Base-by-base conservation (phyloP, 495 filamentous ascomycete genomes). In the Glutinoglossum americanum region DNA sequence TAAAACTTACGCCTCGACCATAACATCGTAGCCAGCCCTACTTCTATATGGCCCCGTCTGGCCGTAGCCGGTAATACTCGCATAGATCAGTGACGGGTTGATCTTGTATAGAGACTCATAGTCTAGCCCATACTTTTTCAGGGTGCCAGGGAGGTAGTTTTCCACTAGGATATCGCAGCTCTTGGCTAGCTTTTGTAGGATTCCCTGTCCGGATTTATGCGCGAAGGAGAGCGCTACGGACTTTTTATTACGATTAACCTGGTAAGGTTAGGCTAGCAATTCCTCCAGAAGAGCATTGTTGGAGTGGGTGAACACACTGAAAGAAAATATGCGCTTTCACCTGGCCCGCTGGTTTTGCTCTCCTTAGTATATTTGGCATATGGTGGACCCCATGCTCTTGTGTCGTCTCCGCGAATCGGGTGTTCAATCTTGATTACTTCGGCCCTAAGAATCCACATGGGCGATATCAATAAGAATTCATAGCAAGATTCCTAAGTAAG, bases 361-460 rank as follows among this genome's bases (percentile, higher is more conserved):
- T 73, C 77, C 28, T 73, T 62, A 33, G 69, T 69, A 64, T 92
- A 87, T 51, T 77, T 76, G 28, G 92, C 92, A 71, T 90, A 97
- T 30, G 92, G 92, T 25, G 92, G 92, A 1, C 92, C 92, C 92
- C 92, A 98, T 51, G 89, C 88, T 59, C 92, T 74, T 25, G 92
- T 98, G 67, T 98, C 92, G 65, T 98, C 92, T 30, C 92, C 92
- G 41, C 86, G 76, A 0, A 75, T 78, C 5, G 92, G 93, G 69
- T 98, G 93, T 67, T 98, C 92, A 55, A 97, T 77, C 67, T 98
- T 98, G 70, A 98, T 95, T 2, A 98, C 79, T 61, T 97, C 90
- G 57, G 92, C 92, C 51, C 90, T 96, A 59, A 57, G 60, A 47
- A 62, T 61, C 32, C 17, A 8, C 35, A 32, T n/a, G 19, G 30